These are phyloP conservation scores for Boletellus ananas DNA, from an alignment of 768 basidiomycete species.

Conservation along the genomic window DNA sequence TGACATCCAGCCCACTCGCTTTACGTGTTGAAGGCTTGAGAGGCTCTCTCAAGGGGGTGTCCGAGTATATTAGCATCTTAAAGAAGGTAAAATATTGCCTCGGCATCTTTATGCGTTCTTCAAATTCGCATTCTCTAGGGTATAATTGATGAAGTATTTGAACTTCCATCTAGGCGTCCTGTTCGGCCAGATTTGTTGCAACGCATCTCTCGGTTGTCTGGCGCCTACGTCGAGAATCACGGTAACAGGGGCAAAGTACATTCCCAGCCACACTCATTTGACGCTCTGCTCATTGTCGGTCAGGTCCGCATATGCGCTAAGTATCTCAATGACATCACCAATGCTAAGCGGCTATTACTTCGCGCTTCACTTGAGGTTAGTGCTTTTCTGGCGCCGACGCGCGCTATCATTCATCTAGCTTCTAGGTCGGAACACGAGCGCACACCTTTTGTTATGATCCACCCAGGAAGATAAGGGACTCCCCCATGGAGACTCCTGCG, in stretches of 20 bases:
- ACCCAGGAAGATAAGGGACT: constrained; percentile 23
- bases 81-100: constrained; percentile 39
- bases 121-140: constrained; percentile 9
- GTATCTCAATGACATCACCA: constrained; percentile 34
- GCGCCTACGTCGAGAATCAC: constrained; percentile 57
- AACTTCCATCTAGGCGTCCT: constrained; percentile 43
- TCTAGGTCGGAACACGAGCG: constrained; percentile 13
- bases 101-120: neutral
- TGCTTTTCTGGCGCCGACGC: constrained; percentile 1
- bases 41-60: constrained; percentile 46
- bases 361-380: constrained; percentile 54
- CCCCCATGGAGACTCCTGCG: constrained; percentile 28
- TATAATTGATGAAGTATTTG: constrained; percentile 32
- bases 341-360: constrained; percentile 51
- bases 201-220: constrained; percentile 63
- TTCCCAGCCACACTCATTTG: neutral
- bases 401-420: constrained; percentile 3
- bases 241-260: constrained; percentile 42
- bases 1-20: constrained; percentile 52
- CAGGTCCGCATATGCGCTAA: constrained; percentile 59
- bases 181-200: constrained; percentile 49
- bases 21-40: constrained; percentile 58
- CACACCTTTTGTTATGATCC: constrained; percentile 30
- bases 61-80: constrained; percentile 43
- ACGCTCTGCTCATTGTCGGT: neutral